Evolutionary conservation across 2,329 filamentous ascomycete species (phyloP).

Genomic region (Alternaria metachromatica): DNA sequence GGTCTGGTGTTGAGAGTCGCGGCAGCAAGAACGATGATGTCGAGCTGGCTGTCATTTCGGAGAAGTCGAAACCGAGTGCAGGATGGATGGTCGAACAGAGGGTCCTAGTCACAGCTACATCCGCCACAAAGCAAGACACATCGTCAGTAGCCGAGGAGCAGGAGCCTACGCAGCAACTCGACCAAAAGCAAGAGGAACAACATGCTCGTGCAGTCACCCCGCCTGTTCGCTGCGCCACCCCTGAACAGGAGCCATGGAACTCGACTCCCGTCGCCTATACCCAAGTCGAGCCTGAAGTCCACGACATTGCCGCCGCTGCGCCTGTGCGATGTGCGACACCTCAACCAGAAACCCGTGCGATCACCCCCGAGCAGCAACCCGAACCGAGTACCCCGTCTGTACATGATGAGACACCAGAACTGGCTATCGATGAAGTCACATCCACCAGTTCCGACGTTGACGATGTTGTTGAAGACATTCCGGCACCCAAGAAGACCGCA

Average conservation of each 20-base stretch:
- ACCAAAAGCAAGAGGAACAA: not conserved
- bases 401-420: not conserved
- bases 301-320: not conserved
- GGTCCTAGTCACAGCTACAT: conserved; percentile 10
- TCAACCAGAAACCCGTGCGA: not conserved
- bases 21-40: not conserved
- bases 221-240: conserved; percentile 10
- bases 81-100: conserved; percentile 13
- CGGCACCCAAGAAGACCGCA: conserved; percentile 4
- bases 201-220: not conserved
- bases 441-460: not conserved
- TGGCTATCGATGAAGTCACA: not conserved
- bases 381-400: not conserved
- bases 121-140: not conserved
- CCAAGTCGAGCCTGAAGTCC: not conserved
- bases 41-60: conserved; percentile 2
- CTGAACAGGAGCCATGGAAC: conserved; percentile 14
- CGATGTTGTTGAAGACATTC: not conserved
- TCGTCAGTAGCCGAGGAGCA: not conserved
- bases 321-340: not conserved
- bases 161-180: not conserved
- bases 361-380: not conserved
- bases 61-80: conserved; percentile 10
- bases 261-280: not conserved
- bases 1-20: not conserved